phyloP scores from a whole-genome alignment of 2,329 filamentous ascomycete species.

The Clarireedia homoeocarpa region DNA sequence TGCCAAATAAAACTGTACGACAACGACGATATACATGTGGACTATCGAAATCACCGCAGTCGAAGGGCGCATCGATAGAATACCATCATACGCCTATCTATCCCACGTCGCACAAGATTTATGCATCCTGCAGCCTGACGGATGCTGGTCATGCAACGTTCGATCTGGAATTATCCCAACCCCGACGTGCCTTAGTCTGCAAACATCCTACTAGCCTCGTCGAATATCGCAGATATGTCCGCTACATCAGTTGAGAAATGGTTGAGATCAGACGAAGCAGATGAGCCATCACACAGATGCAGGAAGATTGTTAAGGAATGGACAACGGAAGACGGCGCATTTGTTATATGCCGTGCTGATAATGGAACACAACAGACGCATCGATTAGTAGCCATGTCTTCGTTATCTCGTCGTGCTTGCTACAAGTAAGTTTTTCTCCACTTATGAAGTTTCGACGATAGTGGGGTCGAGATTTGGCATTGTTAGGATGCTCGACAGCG shows the following conservation, averaged over 20 bases:
- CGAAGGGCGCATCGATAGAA: background rate
- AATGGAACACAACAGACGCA: conserved; percentile 29
- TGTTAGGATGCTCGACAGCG: background rate
- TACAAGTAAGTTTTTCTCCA: conserved; percentile 31
- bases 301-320: conserved; percentile 28
- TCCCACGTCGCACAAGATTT: conserved; percentile 24
- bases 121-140: conserved; percentile 29
- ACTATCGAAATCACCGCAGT: background rate
- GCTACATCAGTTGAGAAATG: conserved; percentile 28
- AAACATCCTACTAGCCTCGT: conserved; percentile 13
- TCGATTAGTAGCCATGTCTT: conserved; percentile 53
- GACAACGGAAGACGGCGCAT: conserved; percentile 27
- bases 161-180: conserved; percentile 17
- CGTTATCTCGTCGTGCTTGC: conserved; percentile 73
- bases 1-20: background rate
- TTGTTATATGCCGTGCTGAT: conserved; percentile 32
- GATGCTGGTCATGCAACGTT: conserved; percentile 27
- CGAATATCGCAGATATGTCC: conserved; percentile 23
- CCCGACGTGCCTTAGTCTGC: conserved; percentile 11
- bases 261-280: conserved; percentile 23
- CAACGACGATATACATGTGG: conserved; percentile 1
- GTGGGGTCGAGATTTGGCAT: background rate
- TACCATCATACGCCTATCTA: conserved; percentile 7
- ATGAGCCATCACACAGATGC: conserved; percentile 29
- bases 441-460: background rate